These are phyloP conservation scores for Lentinula lateritia DNA, from an alignment of 768 basidiomycete species.

Conservation along the genomic window DNA sequence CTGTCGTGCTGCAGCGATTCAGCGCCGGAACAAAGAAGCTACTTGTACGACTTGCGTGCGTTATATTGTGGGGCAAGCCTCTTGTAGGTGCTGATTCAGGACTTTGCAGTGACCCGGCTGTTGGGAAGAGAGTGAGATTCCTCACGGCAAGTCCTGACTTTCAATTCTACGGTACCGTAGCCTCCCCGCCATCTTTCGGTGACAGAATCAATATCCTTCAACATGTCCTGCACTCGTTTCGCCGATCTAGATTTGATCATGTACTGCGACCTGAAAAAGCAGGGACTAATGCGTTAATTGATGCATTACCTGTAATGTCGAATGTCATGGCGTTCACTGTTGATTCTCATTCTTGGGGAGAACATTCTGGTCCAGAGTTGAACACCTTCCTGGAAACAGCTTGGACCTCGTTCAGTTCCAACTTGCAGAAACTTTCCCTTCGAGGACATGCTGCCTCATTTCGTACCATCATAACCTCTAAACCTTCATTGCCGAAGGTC, in stretches of 20 bases:
- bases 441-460: slow-evolving; percentile 32
- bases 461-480: slow-evolving; percentile 25
- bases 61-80: background rate
- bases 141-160: slow-evolving; percentile 11
- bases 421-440: slow-evolving; percentile 27
- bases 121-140: slow-evolving; percentile 19
- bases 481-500: slow-evolving; percentile 25
- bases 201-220: background rate
- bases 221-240: slow-evolving; percentile 10
- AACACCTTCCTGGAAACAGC: slow-evolving; percentile 27
- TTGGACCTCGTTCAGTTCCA: slow-evolving; percentile 34
- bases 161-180: slow-evolving; percentile 5
- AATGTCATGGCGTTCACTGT: slow-evolving; percentile 30
- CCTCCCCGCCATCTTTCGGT: background rate
- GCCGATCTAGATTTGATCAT: slow-evolving; percentile 3
- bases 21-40: slow-evolving; percentile 12
- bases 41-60: slow-evolving; percentile 18
- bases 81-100: background rate
- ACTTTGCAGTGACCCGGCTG: slow-evolving; percentile 15
- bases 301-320: slow-evolving; percentile 24
- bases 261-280: slow-evolving; percentile 17
- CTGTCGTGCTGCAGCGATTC: slow-evolving; percentile 19
- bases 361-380: slow-evolving; percentile 23
- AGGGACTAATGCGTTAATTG: slow-evolving; percentile 22
- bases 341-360: slow-evolving; percentile 29